A percentile compares a stretch with the other conserved stretches of the same genome.
Conservation (phyloP, 208 protist species). For the Angomonas ambiguus region DNA sequence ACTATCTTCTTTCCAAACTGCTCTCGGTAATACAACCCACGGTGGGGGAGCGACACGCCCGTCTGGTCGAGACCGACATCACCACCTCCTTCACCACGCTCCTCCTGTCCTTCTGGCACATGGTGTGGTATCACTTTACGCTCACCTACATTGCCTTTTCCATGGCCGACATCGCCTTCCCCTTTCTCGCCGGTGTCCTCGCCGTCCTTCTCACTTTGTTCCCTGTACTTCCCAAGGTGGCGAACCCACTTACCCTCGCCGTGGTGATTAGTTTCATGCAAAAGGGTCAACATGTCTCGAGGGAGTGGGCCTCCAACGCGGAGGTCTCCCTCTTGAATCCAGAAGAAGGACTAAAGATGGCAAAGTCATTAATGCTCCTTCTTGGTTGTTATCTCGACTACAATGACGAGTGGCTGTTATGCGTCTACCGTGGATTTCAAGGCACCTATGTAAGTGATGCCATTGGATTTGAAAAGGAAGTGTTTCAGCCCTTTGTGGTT, state of each 20-base stretch:
- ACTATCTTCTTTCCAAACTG: slow-evolving; percentile 62
- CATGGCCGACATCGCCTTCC: slow-evolving; percentile 30
- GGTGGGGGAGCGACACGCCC: slow-evolving; percentile 43
- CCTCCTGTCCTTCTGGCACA: slow-evolving; percentile 67
- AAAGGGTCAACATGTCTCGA: too few species aligned
- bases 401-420: slow-evolving; percentile 64
- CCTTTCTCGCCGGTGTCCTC: slow-evolving; percentile 45
- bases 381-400: slow-evolving; percentile 35
- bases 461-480: slow-evolving; percentile 26
- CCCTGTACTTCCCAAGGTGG: slow-evolving; percentile 57
- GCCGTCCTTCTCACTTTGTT: slow-evolving; percentile 54
- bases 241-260: slow-evolving; percentile 43
- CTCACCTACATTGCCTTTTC: slow-evolving; percentile 58
- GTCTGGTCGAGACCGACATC: slow-evolving; percentile 66
- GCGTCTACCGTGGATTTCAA: slow-evolving; percentile 34
- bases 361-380: slow-evolving; percentile 22
- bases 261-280: too few species aligned
- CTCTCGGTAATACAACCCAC: slow-evolving; percentile 40
- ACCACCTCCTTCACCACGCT: slow-evolving; percentile 55
- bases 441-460: slow-evolving; percentile 14
- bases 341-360: too few species aligned
- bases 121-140: slow-evolving; percentile 72
- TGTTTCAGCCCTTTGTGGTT: slow-evolving; percentile 54
- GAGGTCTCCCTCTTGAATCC: too few species aligned
- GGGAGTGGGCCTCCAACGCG: too few species aligned